These are phyloP conservation scores for Quercus glauca DNA, from an alignment of 306 rosid genomes.

Conservation along the genomic window DNA sequence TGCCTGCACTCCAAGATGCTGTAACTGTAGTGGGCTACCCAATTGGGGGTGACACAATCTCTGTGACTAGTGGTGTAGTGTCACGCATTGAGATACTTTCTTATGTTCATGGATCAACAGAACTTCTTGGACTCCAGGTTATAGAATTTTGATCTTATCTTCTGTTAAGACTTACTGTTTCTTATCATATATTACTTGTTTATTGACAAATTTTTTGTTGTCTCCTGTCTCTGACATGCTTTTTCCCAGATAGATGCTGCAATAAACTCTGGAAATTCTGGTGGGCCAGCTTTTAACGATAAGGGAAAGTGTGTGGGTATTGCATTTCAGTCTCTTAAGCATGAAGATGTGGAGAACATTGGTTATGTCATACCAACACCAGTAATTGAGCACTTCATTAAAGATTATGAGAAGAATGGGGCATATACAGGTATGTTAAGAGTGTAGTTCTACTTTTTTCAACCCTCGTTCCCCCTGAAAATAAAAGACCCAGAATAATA, in stretches of 20 bases:
- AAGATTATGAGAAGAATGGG: slow-evolving; percentile 84
- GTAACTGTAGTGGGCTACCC: slow-evolving; percentile 98
- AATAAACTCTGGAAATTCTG: slow-evolving; percentile 95
- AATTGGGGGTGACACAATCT: slow-evolving; percentile 95
- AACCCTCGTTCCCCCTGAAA: background rate
- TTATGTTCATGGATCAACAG: slow-evolving; percentile 93
- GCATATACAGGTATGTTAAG: slow-evolving; percentile 68
- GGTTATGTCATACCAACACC: slow-evolving; percentile 99
- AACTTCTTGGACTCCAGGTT: slow-evolving; percentile 97
- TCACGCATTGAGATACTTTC: slow-evolving; percentile 93
- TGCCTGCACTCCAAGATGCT: slow-evolving; percentile 91
- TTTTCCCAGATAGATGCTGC: slow-evolving; percentile 87
- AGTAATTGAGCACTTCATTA: slow-evolving; percentile 87
- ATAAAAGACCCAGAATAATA: background rate
- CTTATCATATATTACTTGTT: background rate
- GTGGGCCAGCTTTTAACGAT: slow-evolving; percentile 96
- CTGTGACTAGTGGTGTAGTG: slow-evolving; percentile 97
- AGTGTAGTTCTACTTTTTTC: background rate
- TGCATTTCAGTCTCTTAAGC: slow-evolving; percentile 97
- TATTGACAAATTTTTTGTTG: slow-evolving; percentile 8
- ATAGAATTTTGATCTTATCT: slow-evolving; percentile 1
- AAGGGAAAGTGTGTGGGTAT: slow-evolving; percentile 94
- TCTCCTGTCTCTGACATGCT: slow-evolving; percentile 10
- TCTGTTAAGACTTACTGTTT: slow-evolving; percentile 3
- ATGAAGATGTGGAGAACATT: slow-evolving; percentile 87